Evolutionary conservation across 2,329 filamentous ascomycete genomes (phyloP).

Genomic region (Microsporum ferrugineum): DNA sequence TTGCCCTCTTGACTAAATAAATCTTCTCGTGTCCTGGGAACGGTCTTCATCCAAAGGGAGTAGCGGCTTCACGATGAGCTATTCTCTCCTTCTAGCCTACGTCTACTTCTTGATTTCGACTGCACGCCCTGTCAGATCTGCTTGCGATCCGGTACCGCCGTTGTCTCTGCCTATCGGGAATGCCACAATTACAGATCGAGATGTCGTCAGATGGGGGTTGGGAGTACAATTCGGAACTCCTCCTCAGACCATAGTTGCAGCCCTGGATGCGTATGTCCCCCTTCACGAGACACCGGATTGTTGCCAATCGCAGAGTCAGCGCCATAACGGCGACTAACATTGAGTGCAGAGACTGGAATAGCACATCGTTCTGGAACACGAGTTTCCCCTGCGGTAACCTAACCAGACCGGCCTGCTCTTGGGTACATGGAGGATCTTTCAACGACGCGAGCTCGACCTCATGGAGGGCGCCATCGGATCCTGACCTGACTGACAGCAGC

Average conservation of each 20-base stretch:
- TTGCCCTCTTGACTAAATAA: neutral
- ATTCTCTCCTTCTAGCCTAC: neutral
- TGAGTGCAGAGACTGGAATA: constrained; percentile 9
- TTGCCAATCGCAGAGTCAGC: neutral
- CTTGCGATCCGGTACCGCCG: neutral
- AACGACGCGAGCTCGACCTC: neutral
- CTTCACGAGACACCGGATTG: neutral
- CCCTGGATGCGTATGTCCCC: constrained; percentile 5
- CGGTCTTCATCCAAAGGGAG: neutral
- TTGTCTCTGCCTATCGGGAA: constrained; percentile 7
- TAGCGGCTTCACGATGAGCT: neutral
- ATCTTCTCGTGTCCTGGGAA: neutral
- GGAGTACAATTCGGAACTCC: constrained; percentile 7
- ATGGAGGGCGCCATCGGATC: neutral
- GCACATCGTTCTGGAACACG: constrained; percentile 2
- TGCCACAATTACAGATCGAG: neutral
- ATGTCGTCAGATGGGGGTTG: constrained; percentile 6
- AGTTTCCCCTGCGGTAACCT: neutral
- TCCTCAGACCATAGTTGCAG: constrained; percentile 5
- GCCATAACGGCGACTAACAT: neutral
- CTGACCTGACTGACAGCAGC: neutral
- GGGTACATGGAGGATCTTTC: constrained; percentile 7
- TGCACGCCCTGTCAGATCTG: neutral
- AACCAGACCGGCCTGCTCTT: neutral
- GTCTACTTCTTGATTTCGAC: neutral